Evolutionary conservation across 306 rosid genomes (phyloP).

Genomic region (Prinsepia uniflora): DNA sequence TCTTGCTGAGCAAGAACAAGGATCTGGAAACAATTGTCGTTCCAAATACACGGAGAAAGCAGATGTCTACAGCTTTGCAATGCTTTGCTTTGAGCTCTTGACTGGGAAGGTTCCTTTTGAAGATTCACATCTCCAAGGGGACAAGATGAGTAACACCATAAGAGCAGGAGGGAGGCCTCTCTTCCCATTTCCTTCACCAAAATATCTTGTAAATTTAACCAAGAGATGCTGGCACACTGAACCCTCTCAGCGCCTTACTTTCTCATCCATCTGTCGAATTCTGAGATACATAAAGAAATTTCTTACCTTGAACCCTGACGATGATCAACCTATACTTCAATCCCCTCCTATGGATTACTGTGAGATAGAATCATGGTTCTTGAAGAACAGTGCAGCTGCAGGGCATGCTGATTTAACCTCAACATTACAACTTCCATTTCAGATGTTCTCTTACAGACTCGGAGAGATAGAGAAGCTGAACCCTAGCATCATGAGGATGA

Average conservation of each 20-base stretch:
- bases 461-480: conserved; percentile 57
- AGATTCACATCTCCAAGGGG: conserved; percentile 73
- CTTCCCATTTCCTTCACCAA: conserved; percentile 76
- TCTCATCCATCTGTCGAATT: conserved; percentile 85
- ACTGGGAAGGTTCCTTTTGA: conserved; percentile 91
- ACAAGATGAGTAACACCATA: conserved; percentile 54
- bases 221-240: conserved; percentile 86
- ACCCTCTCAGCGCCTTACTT: conserved; percentile 62
- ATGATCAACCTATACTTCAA: conserved; percentile 35
- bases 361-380: conserved; percentile 58
- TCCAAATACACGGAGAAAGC: conserved; percentile 69
- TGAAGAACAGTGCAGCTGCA: conserved; percentile 37
- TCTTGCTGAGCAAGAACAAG: conserved; percentile 51
- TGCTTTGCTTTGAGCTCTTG: conserved; percentile 80
- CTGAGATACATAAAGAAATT: conserved; percentile 72
- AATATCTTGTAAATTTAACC: conserved; percentile 69
- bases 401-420: conserved; percentile 24
- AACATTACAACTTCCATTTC: conserved; percentile 65
- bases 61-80: conserved; percentile 82
- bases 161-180: conserved; percentile 90
- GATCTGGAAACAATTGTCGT: conserved; percentile 14
- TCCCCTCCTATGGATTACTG: conserved; percentile 60
- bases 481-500: conserved; percentile 27
- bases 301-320: conserved; percentile 57
- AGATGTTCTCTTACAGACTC: conserved; percentile 73